Evolutionary conservation across 2,329 filamentous ascomycete species (phyloP).

Genomic region (Nannizziopsis barbatae): DNA sequence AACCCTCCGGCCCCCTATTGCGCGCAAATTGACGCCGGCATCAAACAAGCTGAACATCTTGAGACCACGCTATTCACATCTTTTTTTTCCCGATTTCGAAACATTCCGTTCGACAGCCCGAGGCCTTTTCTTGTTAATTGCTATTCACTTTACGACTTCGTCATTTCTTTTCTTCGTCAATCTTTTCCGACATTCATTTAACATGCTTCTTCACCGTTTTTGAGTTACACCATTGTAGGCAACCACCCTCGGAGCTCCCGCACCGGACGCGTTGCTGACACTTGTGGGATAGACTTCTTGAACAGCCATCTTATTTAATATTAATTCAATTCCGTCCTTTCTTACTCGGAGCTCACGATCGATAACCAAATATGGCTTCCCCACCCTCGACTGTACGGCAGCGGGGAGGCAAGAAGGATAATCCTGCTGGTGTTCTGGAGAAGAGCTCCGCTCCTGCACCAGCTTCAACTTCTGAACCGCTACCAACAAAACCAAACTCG

Average conservation of each 20-base stretch:
- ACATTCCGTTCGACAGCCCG: not conserved
- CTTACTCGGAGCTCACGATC: no score
- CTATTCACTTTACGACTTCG: not conserved
- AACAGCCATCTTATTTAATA: not conserved
- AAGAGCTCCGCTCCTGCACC: slow-evolving; percentile 7
- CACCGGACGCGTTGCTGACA: not conserved
- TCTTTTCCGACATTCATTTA: not conserved
- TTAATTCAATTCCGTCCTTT: not conserved
- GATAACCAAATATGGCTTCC: not conserved
- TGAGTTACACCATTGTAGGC: slow-evolving; percentile 13
- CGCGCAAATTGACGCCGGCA: no score
- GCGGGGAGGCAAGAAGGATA: slow-evolving; percentile 33
- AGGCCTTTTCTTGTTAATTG: not conserved
- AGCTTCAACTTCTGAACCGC: slow-evolving; percentile 11
- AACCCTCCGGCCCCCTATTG: no score
- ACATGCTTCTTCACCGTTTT: slow-evolving; percentile 13
- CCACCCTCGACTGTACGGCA: slow-evolving; percentile 30
- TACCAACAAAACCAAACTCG: slow-evolving; percentile 1
- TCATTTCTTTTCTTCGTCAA: not conserved
- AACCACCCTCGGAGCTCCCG: not conserved
- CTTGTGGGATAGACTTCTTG: not conserved
- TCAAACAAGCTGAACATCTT: no score
- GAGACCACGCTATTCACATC: slow-evolving; percentile 12
- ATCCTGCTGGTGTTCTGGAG: slow-evolving; percentile 17
- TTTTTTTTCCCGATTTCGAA: slow-evolving; percentile 13